A percentile compares a stretch with the other conserved stretches of the same genome.
phyloP scores from a whole-genome alignment of 495 filamentous ascomycete genomes.

The Penicillium atrosanguineum region DNA sequence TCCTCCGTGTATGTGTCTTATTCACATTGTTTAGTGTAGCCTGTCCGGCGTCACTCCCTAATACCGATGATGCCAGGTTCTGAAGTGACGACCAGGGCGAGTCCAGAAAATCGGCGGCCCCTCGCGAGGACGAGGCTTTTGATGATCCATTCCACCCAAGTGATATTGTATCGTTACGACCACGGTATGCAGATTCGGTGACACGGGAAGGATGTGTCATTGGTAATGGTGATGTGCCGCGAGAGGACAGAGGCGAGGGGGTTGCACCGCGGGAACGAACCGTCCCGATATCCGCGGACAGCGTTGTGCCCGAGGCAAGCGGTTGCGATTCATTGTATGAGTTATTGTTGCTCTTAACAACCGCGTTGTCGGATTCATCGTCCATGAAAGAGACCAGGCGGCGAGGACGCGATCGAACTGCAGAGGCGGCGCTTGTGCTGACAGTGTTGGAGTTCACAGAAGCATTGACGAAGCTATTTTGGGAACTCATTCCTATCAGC shows the following conservation, averaged over 20 bases:
- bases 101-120: slow-evolving; percentile 45
- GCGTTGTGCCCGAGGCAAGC: slow-evolving; percentile 30
- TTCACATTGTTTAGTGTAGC: slow-evolving; percentile 29
- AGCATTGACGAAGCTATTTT: slow-evolving; percentile 39
- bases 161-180: slow-evolving; percentile 23
- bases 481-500: slow-evolving; percentile 46
- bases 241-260: slow-evolving; percentile 44
- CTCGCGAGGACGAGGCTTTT: slow-evolving; percentile 31
- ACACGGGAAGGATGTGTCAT: slow-evolving; percentile 44
- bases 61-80: slow-evolving; percentile 50
- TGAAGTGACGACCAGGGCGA: slow-evolving; percentile 55
- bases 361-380: slow-evolving; percentile 27
- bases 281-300: slow-evolving; percentile 24
- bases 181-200: slow-evolving; percentile 24
- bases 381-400: slow-evolving; percentile 44
- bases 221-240: slow-evolving; percentile 47
- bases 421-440: slow-evolving; percentile 36
- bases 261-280: slow-evolving; percentile 40
- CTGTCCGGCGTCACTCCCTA: slow-evolving; percentile 45
- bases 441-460: slow-evolving; percentile 34
- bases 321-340: slow-evolving; percentile 27
- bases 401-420: slow-evolving; percentile 44
- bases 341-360: slow-evolving; percentile 11
- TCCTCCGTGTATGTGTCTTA: slow-evolving; percentile 35
- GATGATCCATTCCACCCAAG: slow-evolving; percentile 30